A percentile compares a stretch with the other conserved stretches of the same genome.
Evolutionary conservation across 2,329 filamentous ascomycete species (phyloP).

Genomic region (Claviceps cyperi): DNA sequence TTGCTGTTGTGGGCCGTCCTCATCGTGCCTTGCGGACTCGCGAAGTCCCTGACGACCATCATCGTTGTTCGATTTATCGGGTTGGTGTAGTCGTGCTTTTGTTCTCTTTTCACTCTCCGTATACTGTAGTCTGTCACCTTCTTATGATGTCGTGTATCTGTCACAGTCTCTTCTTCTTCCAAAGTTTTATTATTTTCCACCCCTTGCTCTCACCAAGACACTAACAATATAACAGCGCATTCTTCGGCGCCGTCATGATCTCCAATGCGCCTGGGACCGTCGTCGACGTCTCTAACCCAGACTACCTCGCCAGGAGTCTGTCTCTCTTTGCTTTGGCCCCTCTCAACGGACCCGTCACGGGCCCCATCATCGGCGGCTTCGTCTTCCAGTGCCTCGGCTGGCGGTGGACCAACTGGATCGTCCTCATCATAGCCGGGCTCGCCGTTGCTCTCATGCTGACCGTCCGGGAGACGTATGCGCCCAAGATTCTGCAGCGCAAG

Average conservation of each 20-base stretch:
- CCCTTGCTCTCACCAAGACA: neutral
- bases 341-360: slow-evolving; percentile 52
- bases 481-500: slow-evolving; percentile 52
- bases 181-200: too few species aligned
- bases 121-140: neutral
- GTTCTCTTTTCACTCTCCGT: slow-evolving; percentile 2
- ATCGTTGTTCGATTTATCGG: slow-evolving; percentile 63
- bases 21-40: slow-evolving; percentile 57
- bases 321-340: slow-evolving; percentile 60
- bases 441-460: slow-evolving; percentile 44
- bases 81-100: slow-evolving; percentile 20
- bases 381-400: slow-evolving; percentile 57
- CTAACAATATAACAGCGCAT: slow-evolving; percentile 9
- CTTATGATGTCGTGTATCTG: neutral
- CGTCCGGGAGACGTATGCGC: slow-evolving; percentile 64
- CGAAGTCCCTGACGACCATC: slow-evolving; percentile 51
- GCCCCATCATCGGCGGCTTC: slow-evolving; percentile 56
- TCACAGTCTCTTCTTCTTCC: neutral
- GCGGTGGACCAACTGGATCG: slow-evolving; percentile 78
- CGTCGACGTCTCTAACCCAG: slow-evolving; percentile 67
- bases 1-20: slow-evolving; percentile 51
- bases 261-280: slow-evolving; percentile 72
- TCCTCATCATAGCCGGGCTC: slow-evolving; percentile 54
- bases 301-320: slow-evolving; percentile 67
- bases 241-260: slow-evolving; percentile 63